Base-by-base conservation (phyloP, 2,329 filamentous ascomycete species). In the Pseudogymnoascus sp. region DNA sequence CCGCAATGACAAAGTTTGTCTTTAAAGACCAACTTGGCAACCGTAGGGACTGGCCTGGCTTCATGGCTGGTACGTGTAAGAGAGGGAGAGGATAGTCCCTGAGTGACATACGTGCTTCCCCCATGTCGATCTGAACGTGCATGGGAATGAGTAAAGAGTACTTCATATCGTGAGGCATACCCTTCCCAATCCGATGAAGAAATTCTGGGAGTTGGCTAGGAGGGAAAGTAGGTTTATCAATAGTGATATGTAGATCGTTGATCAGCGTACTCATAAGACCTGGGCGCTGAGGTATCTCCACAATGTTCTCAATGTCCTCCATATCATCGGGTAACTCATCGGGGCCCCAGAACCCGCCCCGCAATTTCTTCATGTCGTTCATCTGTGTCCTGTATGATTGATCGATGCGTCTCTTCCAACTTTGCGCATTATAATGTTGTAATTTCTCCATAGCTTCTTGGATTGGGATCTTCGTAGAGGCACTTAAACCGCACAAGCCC, bases 211-310 rank as follows among this genome's bases (percentile, higher is more conserved):
- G 85, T 11, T 96, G 87, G 2, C 85, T 81, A 65, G 96, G 79
- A 0, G 92, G 89, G 73, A 99, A 99, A 0, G 90, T 93, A 0
- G 95, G 95, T 74, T 96, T 97, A 75, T 98, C 95, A 65, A 99
- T 81, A 34, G 86, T 80, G 63, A 99, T 82, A 67, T 93, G 89
- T 34, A 99, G 79, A 73, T 99, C 93, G 66, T 87, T 92, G 69
- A 98, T 86, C 48, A 91, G 78, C 5, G 90, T 82, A 2, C 88
- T 84, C 86, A 96, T 88, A 13, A 99, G 80, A 6, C 90, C 90
- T 14, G 95, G 93, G 28, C 95, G 84, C 68, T 91, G 86, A 3
- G 92, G 92, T 62, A 97, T 88, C 61, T 91, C 88, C 7, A 99
- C 82, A 62, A 99, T 90, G 36, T 85, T 89, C 75, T 99, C 95